These are phyloP conservation scores for Scheffersomyces parashehatae DNA, from an alignment of 1,139 yeast species.

Conservation along the genomic window DNA sequence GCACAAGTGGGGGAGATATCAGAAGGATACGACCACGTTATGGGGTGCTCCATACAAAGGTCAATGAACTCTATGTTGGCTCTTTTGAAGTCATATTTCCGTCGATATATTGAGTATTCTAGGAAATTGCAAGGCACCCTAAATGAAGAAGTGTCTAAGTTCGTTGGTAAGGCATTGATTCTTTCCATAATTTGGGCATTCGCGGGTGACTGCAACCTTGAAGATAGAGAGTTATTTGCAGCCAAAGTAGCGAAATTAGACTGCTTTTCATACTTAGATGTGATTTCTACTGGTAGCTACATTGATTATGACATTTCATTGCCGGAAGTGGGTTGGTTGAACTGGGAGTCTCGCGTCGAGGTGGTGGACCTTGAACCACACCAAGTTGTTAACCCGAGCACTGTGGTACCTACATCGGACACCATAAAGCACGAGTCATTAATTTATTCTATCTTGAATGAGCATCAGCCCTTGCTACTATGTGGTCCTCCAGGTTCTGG, in stretches of 20 bases:
- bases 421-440: slow-evolving; percentile 68
- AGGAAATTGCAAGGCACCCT: slow-evolving; percentile 11
- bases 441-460: slow-evolving; percentile 56
- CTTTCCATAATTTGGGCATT: slow-evolving; percentile 67
- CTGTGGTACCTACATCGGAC: slow-evolving; percentile 78
- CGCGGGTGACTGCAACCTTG: slow-evolving; percentile 55
- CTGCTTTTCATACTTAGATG: slow-evolving; percentile 11
- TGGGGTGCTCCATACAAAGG: slow-evolving; percentile 48
- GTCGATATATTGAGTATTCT: slow-evolving; percentile 15
- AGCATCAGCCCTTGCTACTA: slow-evolving; percentile 63
- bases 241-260: slow-evolving; percentile 23
- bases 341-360: slow-evolving; percentile 48
- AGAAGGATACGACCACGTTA: slow-evolving; percentile 45
- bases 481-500: slow-evolving; percentile 99
- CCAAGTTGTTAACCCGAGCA: slow-evolving; percentile 60
- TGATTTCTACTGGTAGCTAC: slow-evolving; percentile 9
- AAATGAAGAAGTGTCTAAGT: slow-evolving; percentile 26
- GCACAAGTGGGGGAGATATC: slow-evolving; percentile 15
- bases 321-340: slow-evolving; percentile 52
- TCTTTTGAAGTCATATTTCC: slow-evolving; percentile 25
- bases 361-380: slow-evolving; percentile 58
- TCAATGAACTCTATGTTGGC: slow-evolving; percentile 39
- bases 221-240: slow-evolving; percentile 44
- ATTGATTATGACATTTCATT: slow-evolving; percentile 50
- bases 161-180: slow-evolving; percentile 37